Conservation (phyloP, 768 basidiomycete genomes). For the Calocera viscosa region DNA sequence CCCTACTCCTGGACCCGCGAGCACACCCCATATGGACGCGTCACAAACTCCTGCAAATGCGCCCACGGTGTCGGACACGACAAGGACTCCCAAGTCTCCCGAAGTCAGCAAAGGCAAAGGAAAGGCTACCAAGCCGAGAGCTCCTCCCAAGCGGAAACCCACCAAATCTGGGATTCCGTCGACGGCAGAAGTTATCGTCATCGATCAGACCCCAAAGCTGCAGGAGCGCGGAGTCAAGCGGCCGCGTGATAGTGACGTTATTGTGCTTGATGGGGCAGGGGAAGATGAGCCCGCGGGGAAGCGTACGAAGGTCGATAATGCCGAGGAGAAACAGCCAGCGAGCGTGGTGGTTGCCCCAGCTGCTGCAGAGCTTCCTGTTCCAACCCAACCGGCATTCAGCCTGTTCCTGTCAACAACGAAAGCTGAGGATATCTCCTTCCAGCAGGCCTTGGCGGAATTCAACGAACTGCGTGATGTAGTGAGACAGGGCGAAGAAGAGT, state of each 20-base stretch:
- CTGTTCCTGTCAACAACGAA: not conserved
- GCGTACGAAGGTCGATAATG: not conserved
- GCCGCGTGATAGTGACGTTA: not conserved
- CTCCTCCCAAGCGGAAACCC: not conserved
- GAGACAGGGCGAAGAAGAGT: not conserved
- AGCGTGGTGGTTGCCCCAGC: not conserved
- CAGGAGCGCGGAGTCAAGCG: not conserved
- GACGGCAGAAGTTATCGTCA: slow-evolving; percentile 4
- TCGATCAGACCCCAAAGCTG: not conserved
- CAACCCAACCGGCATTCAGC: not conserved
- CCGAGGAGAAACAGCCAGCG: not conserved
- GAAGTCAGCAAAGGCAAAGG: slow-evolving; percentile 5
- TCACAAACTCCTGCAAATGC: not conserved
- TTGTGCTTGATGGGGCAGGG: not conserved
- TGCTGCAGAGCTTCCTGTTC: not conserved
- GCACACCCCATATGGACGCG: not conserved
- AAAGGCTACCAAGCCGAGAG: not conserved
- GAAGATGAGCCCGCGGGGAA: not conserved
- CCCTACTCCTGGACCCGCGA: not conserved
- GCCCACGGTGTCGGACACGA: not conserved
- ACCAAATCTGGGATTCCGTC: slow-evolving; percentile 1
- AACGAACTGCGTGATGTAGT: not conserved
- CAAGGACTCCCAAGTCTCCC: not conserved
- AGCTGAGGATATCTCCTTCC: not conserved
- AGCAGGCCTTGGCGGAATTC: not conserved